Base-by-base conservation (phyloP, 176 grass and related monocot species). In the Otatea glauca region DNA sequence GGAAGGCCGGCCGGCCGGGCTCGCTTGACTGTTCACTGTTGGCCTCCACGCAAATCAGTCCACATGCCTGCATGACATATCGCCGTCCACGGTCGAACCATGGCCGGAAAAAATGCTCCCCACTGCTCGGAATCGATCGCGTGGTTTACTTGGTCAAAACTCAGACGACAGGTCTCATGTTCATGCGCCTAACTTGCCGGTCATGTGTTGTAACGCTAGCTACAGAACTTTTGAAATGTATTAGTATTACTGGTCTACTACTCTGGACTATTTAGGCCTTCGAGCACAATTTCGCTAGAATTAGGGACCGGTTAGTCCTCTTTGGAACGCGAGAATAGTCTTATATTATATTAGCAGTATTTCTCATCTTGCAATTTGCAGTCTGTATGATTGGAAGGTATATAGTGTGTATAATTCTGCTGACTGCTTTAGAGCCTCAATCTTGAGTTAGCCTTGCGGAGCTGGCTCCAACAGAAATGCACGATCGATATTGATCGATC, bases 131-230 rank as follows among this genome's bases (percentile, higher is more conserved):
- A 65, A 66, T 20, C 38, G 78, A 47, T 70, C 67, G 39, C 39
- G 4, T 23, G 29, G 20, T 5, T 44, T 13, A 13, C 7, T 9
- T 47, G 14, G 76, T 78, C 75, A 64, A 78, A 78, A 29, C 56
- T 62, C 21, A 14, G 9, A 4, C 56, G 75, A 45, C 76, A 78
- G 5, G 58, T 8, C 7, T 20, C 41, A 48, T 64, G 15, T 64
- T 48, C 76, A 65, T 45, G 76, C 24, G 76, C 59, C 76, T 78
- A 78, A 64, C 76, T 78, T 78, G 59, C 76, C 25, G 59, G 39
- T 23, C 14, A 14, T 7, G 10, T 45, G 68, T 16, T 68, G 35
- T 42, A 68, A 68, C 65, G 17, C 65, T 71, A 9, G 42, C 69
- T 72, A 72, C 69, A 48, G n/a, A 4, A 23, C 5, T 2, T 70